Percentiles rank a stretch among this genome's conserved stretches.
phyloP scores from a whole-genome alignment of 2,329 filamentous ascomycete genomes.

The Paecilomyces sp. region DNA sequence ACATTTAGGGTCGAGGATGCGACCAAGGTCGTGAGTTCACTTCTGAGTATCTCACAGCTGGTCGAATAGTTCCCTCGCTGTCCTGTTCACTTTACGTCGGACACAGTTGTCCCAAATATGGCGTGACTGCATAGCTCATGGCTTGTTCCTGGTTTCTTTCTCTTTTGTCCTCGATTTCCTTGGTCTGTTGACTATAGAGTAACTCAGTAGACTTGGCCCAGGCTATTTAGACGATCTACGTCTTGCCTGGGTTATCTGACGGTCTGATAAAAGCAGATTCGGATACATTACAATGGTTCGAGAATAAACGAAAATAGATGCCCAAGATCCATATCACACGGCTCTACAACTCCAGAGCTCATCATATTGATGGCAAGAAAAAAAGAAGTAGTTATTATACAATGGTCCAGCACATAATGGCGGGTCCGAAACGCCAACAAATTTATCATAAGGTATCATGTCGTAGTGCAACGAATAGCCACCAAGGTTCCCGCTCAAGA shows the following conservation, averaged over 20 bases:
- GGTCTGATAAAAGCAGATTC: neutral
- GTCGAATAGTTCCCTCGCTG: neutral
- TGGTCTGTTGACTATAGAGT: neutral
- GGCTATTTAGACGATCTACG: neutral
- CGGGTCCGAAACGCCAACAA: neutral
- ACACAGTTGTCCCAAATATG: neutral
- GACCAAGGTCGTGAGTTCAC: neutral
- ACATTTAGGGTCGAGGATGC: neutral
- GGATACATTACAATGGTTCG: neutral
- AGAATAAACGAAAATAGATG: neutral
- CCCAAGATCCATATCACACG: neutral
- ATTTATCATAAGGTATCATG: neutral
- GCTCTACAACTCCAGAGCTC: neutral
- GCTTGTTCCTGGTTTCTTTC: neutral
- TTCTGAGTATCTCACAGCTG: neutral
- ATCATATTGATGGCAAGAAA: neutral
- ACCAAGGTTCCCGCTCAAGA: neutral
- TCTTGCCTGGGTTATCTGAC: neutral
- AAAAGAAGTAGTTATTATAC: neutral
- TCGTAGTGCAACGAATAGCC: neutral
- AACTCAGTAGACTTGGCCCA: neutral
- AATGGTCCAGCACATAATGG: neutral
- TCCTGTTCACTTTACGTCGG: neutral
- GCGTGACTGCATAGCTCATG: neutral
- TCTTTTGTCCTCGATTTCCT: neutral